Evolutionary conservation across 306 rosid genomes (phyloP), one percentile per base, ranked within the genome.

Genomic region (Sphenostylis stenocarpa): DNA sequence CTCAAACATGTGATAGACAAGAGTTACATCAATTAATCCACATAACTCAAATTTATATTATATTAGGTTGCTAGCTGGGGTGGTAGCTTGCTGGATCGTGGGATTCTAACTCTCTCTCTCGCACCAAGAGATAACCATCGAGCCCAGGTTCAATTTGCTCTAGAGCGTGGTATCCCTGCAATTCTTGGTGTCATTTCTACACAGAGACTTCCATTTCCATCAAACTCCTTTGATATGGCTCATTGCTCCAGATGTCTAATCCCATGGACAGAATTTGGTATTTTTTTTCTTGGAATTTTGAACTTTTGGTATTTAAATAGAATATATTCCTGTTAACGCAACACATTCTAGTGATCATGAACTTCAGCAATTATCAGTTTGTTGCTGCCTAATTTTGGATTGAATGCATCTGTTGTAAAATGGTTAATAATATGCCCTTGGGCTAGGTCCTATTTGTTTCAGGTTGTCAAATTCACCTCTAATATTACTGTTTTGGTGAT

Each of bases 21-120:
- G 44, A 64, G 17, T 34, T 64, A 48, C 66, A 51, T 17, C 43
- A 65, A 65, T 45, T 89, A 49, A 81, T 72, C 52, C 29, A 6
- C 60, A 36, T 33, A 10, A 53, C 83, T 33, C 43, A 41, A 38
- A 11, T 41, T 41, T 77, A 60, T 73, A 38, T 41, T 77, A 60
- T 73, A 23, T 15, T 68, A 96, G 99, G 99, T 96, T 86, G 99
- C 99, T 83, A 96, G 98, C 80, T 96, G 99, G 99, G 99, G 99
- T 44, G 99, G 98, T 24, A 97, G 93, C 87, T 83, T 96, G 84
- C 67, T 96, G 67, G 98, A 96, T 70, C 97, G 98, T 12, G 96
- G 97, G 63, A 90, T 96, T 13, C 86, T 96, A 26, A 91, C 99
- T 0, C 49, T 96, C 55, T 96, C 99, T 68, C 94, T 96, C 28